Evolutionary conservation across 257 asterid species (phyloP), one percentile per base, ranked within the genome.

Genomic region (Echites panduratus): DNA sequence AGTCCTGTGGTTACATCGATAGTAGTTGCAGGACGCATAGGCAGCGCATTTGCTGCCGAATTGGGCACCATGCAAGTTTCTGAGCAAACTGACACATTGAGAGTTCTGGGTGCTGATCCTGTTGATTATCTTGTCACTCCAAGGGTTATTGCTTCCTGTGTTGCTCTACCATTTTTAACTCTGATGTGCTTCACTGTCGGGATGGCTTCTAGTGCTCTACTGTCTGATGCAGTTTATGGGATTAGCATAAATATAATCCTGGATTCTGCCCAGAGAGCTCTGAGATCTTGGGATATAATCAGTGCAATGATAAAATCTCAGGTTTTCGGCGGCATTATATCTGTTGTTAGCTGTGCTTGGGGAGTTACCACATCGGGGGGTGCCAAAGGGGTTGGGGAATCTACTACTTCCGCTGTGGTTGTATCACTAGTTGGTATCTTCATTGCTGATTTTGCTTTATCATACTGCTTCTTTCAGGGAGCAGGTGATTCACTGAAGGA

Each of bases 61-160:
- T 70, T 95, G 66, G 99, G 96, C 59, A 95, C 99, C 16, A 95
- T 95, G 99, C 98, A 95, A 83, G 99, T 95, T 38, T 95, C 99
- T 4, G 99, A 95, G 79, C 99, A 92, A 82, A 95, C 91, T 0
- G 99, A 95, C 81, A 88, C 98, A 0, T 76, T 95, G 71, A 87
- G 97, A 77, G 99, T 95, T 81, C 95, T 95, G 12, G 98, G 97
- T 35, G 66, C 99, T 26, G 76, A 89, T 68, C 99, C 99, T 0
- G 93, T 94, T 49, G 99, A 89, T 76, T 94, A 94, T 82, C 79
- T 94, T 57, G 92, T 94, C 69, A 88, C 95, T 26, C 97, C 99
- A 68, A 79, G 99, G 77, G 99, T 94, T 45, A 76, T 94, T 29
- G 98, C 98, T 66, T 86, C 96, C 1, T 88, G 91, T 69, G 74